phyloP scores from a whole-genome alignment of 1,139 yeast genomes.

The Yamadazyma oceani region DNA sequence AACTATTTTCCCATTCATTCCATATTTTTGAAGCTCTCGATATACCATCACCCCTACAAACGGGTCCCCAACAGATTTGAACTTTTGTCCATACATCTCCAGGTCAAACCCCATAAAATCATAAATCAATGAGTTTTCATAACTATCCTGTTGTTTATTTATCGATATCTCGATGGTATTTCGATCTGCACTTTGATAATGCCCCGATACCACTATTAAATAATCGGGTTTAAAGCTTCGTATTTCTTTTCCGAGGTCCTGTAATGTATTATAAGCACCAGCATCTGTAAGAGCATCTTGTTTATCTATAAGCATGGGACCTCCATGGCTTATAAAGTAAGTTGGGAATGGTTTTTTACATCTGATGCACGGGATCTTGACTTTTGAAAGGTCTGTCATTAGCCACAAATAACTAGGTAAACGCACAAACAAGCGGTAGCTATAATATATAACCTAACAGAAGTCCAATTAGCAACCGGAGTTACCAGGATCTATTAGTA shows the following conservation, averaged over 20 bases:
- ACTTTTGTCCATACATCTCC: constrained; percentile 60
- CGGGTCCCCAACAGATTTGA: constrained; percentile 48
- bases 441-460: no score
- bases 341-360: constrained; percentile 42
- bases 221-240: constrained; percentile 55
- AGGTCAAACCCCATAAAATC: constrained; percentile 75
- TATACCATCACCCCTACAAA: constrained; percentile 46
- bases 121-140: constrained; percentile 47
- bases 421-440: no score
- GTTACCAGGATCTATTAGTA: no score
- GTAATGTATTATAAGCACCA: constrained; percentile 60
- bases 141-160: constrained; percentile 13
- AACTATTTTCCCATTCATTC: constrained; percentile 44
- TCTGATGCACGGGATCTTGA: constrained; percentile 8
- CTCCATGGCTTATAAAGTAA: constrained; percentile 74
- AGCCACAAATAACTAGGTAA: no score
- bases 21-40: constrained; percentile 36
- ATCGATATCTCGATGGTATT: constrained; percentile 52
- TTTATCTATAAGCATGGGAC: constrained; percentile 67
- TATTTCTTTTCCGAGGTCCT: constrained; percentile 51
- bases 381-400: neutral
- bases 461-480: no score
- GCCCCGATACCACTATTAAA: constrained; percentile 68
- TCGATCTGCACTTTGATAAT: constrained; percentile 59
- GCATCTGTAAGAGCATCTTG: constrained; percentile 43